phyloP scores from a whole-genome alignment of 805 yeast genomes.

The Lipomyces sp. region DNA sequence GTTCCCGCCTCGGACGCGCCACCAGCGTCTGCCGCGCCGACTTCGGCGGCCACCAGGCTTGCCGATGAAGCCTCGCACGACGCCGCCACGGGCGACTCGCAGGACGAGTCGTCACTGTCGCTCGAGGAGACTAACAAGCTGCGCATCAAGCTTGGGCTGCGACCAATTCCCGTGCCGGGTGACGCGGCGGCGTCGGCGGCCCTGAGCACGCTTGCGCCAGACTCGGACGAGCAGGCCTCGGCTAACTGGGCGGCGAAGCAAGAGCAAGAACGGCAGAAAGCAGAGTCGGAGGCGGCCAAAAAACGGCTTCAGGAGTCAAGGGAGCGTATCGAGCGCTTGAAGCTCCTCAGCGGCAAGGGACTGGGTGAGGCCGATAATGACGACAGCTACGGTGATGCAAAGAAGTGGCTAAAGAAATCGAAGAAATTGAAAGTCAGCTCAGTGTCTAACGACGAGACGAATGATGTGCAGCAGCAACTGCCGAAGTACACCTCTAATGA shows the following conservation, averaged over 20 bases:
- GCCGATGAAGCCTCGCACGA: too few relatives aligned
- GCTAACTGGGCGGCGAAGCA: slow-evolving; percentile 37
- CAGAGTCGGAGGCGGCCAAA: slow-evolving; percentile 30
- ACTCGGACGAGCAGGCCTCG: slow-evolving; percentile 41
- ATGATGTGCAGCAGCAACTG: slow-evolving; percentile 4
- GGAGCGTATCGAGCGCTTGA: slow-evolving; percentile 29
- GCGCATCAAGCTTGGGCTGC: slow-evolving; percentile 48
- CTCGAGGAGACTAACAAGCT: slow-evolving; percentile 24
- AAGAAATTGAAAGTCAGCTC: slow-evolving; percentile 22
- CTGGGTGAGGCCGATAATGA: slow-evolving; percentile 34
- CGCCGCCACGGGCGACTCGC: slow-evolving; percentile 14
- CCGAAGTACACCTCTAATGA: slow-evolving; percentile 35
- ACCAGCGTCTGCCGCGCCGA: not conserved
- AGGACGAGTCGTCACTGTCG: slow-evolving; percentile 22
- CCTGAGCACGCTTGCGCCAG: slow-evolving; percentile 7
- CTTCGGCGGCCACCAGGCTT: not conserved
- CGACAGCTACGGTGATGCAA: slow-evolving; percentile 38
- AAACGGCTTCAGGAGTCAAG: slow-evolving; percentile 31
- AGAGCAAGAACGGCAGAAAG: slow-evolving; percentile 38
- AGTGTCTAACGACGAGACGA: slow-evolving; percentile 9
- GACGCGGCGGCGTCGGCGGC: not conserved
- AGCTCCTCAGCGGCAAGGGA: slow-evolving; percentile 32
- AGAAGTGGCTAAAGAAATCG: slow-evolving; percentile 44
- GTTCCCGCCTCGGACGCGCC: slow-evolving; percentile 8
- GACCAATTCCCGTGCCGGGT: slow-evolving; percentile 45